Evolutionary conservation across 192 early-diverging fungal species (phyloP).

Genomic region (Coemansia sp.): DNA sequence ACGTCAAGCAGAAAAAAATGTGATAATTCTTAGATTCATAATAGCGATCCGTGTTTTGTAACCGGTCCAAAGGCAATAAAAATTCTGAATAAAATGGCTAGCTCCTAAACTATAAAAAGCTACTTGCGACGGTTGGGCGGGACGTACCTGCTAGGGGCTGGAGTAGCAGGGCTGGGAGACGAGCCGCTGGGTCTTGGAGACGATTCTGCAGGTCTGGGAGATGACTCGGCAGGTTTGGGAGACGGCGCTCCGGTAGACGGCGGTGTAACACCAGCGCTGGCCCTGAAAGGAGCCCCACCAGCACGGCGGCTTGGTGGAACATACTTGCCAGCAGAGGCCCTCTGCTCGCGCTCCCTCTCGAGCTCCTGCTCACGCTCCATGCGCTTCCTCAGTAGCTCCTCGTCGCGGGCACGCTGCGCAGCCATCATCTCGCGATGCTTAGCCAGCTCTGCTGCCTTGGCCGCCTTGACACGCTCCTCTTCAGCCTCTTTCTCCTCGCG

Average conservation of each 20-base stretch:
- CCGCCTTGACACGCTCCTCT: constrained; percentile 39
- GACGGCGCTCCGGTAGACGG: constrained; percentile 2
- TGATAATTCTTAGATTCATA: no score
- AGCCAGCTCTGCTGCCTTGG: constrained; percentile 45
- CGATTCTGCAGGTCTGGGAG: constrained; percentile 1
- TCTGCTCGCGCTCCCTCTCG: constrained; percentile 26
- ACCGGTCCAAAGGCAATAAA: constrained; percentile 4
- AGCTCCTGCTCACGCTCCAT: constrained; percentile 38
- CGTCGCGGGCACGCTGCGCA: constrained; percentile 46
- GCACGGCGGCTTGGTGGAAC: constrained; percentile 42
- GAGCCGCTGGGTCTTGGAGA: constrained; percentile 11
- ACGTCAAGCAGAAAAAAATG: background rate
- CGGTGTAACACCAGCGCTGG: constrained; percentile 14
- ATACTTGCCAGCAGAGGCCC: constrained; percentile 27
- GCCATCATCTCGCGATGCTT: constrained; percentile 46
- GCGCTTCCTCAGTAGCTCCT: constrained; percentile 54
- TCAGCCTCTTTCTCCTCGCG: constrained; percentile 40
- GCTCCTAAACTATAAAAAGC: no score
- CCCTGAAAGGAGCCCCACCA: constrained; percentile 4
- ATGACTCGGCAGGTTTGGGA: background rate
- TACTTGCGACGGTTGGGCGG: constrained; percentile 35
- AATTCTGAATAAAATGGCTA: background rate
- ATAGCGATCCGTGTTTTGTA: no score
- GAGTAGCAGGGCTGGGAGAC: no score
- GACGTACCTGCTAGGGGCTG: constrained; percentile 23